A percentile compares a stretch with the other conserved stretches of the same genome.
Conservation (phyloP, 306 rosid species). For the Malus domestica region DNA sequence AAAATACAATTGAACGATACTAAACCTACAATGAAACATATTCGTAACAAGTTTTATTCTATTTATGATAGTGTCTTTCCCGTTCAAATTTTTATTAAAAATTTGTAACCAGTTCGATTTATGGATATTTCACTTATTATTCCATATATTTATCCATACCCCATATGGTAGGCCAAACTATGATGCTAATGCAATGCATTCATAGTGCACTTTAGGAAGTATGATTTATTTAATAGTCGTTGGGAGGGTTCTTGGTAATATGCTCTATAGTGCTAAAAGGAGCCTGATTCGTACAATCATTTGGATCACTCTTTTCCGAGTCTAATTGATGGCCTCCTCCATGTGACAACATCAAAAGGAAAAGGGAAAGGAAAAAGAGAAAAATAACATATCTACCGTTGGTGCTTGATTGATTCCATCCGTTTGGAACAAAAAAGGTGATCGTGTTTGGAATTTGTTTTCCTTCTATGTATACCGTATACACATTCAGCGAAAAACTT, state of each 20-base stretch:
- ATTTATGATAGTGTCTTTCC: not conserved
- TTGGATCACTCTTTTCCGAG: not conserved
- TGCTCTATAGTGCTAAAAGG: slow-evolving; percentile 6
- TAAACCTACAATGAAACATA: too few species aligned
- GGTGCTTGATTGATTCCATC: not conserved
- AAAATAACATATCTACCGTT: not conserved
- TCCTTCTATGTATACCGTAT: too few species aligned
- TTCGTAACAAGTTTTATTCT: not conserved
- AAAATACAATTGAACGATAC: too few species aligned
- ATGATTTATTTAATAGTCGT: slow-evolving; percentile 5
- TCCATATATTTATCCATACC: too few species aligned
- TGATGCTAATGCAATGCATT: not conserved
- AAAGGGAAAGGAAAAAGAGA: not conserved
- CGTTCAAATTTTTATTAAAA: too few species aligned
- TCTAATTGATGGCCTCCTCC: slow-evolving; percentile 10
- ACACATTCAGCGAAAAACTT: too few species aligned
- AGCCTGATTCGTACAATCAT: slow-evolving; percentile 27
- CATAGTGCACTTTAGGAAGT: not conserved
- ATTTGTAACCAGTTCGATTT: not conserved
- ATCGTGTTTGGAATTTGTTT: not conserved
- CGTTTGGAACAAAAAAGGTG: not conserved
- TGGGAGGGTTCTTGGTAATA: not conserved
- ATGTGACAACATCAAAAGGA: slow-evolving; percentile 2
- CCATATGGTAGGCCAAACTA: not conserved
- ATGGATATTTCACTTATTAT: too few species aligned